Evolutionary conservation across 2,329 filamentous ascomycete genomes (phyloP), one percentile per base, ranked within the genome.

Genomic region (Domatiomyces catenatus): DNA sequence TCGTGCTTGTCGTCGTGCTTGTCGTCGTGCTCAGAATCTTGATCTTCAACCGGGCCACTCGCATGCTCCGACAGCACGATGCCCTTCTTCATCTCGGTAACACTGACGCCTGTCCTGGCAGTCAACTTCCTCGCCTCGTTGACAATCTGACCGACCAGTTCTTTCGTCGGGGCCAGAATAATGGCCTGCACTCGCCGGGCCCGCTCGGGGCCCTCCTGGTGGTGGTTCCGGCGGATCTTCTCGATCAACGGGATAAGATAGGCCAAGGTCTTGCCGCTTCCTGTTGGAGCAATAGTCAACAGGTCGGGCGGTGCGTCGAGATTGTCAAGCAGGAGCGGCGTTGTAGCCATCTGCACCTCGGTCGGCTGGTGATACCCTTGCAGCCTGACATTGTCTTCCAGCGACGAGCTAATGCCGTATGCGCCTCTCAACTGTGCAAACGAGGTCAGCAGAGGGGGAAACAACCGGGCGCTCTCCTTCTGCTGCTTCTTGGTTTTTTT

Each of bases 251-350:
- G 89, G 43, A 98, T 84, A 60, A 96, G 68, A 61, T 95, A 98
- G 17, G 88, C 87, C 56, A 98, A 72, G 0, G 92, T 98, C 72
- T 98, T 98, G 44, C 92, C 92, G 64, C 90, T 96, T 20, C 92
- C 92, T 0, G 92, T 98, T 1, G 92, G 92, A 2, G 92, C 92
- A 44, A 96, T 81, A 0, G 86, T 86, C 55, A 98, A 67, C 42
- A 98, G 79, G 69, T 98, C 83, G 63, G 64, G 10, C 63, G 62
- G 18, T 64, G 59, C 44, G 64, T 61, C n/a, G 62, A 53, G 26
- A 80, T 66, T 0, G 76, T 76, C 50, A 26, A 96, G 69, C 36
- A 96, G 70, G 45, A 96, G 67, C 24, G 92, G 90, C 56, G 98
- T 67, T 60, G 82, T 83, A 2, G 79, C 89, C 66, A 96, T 77